Evolutionary conservation across 2,329 filamentous ascomycete species (phyloP).

Genomic region (Penicillium brevicompactum): DNA sequence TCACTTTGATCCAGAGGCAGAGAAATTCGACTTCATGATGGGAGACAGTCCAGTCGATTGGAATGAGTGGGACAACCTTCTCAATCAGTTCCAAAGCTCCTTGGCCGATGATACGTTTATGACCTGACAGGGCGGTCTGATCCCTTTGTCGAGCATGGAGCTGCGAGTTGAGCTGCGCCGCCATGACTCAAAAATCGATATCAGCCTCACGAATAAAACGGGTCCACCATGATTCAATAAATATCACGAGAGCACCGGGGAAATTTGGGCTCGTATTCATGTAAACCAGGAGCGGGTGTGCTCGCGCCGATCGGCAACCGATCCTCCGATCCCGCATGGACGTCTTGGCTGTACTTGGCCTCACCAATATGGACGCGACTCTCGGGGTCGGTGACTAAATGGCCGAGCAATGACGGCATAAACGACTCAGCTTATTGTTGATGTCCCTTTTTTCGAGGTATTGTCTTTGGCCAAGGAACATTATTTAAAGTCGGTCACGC

Average conservation of each 20-base stretch:
- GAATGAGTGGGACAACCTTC: conserved; percentile 32
- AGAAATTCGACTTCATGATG: conserved; percentile 12
- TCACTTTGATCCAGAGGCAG: background rate
- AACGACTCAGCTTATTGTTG: background rate
- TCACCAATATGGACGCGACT: background rate
- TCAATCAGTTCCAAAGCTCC: conserved; percentile 30
- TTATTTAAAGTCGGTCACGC: background rate
- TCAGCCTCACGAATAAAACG: background rate
- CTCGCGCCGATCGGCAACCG: conserved; percentile 11
- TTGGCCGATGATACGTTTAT: conserved; percentile 20
- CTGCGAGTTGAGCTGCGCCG: background rate
- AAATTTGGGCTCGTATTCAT: background rate
- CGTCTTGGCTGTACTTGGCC: background rate
- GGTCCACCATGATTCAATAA: background rate
- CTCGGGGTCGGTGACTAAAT: conserved; percentile 17
- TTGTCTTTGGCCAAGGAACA: background rate
- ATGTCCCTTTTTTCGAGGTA: background rate
- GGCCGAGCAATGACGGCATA: background rate
- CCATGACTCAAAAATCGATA: background rate
- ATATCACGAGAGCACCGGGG: background rate
- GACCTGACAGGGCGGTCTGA: background rate
- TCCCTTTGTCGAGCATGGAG: background rate
- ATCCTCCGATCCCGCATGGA: conserved; percentile 4
- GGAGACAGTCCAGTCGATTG: conserved; percentile 29
- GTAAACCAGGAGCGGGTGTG: background rate